Percentiles rank a stretch among this genome's conserved stretches.
Evolutionary conservation across 176 grass and related monocot species (phyloP).

Genomic region (Phragmites australis): DNA sequence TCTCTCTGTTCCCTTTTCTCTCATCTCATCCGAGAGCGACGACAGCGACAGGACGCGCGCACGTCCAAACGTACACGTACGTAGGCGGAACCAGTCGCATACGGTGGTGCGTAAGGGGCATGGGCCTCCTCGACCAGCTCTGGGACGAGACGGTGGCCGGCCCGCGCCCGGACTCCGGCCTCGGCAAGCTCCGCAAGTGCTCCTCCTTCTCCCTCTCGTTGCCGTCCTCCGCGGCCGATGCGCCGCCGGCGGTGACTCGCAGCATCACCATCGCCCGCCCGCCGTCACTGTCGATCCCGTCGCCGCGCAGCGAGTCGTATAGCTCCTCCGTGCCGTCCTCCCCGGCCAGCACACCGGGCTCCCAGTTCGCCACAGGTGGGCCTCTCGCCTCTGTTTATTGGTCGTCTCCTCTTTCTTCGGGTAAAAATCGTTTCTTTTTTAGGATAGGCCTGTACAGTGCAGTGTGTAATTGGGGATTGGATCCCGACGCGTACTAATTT

Average conservation of each 20-base stretch:
- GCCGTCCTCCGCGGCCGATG: constrained; percentile 34
- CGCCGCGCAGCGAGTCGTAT: constrained; percentile 30
- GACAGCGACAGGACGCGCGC: neutral
- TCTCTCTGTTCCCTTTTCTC: too few relatives aligned
- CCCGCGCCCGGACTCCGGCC: constrained; percentile 67
- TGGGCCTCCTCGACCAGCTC: constrained; percentile 81
- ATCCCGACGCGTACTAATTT: neutral
- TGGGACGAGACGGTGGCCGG: constrained; percentile 96
- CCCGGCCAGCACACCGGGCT: constrained; percentile 52
- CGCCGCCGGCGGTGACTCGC: constrained; percentile 43
- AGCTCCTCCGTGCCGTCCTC: constrained; percentile 59
- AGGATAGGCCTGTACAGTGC: neutral
- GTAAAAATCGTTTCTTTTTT: neutral
- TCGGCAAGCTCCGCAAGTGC: constrained; percentile 75
- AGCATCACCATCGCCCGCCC: constrained; percentile 66
- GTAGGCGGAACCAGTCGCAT: neutral
- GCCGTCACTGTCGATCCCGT: constrained; percentile 30
- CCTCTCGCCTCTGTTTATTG: neutral
- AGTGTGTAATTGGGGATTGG: constrained; percentile 17
- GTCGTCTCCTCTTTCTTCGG: neutral
- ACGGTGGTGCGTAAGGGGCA: neutral
- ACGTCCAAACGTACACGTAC: neutral
- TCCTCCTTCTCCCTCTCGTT: constrained; percentile 60
- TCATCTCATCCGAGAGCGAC: neutral
- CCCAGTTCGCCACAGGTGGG: constrained; percentile 51